Evolutionary conservation across 148 eudicot genomes (phyloP).

Genomic region (Rhododendron ferrugineum): DNA sequence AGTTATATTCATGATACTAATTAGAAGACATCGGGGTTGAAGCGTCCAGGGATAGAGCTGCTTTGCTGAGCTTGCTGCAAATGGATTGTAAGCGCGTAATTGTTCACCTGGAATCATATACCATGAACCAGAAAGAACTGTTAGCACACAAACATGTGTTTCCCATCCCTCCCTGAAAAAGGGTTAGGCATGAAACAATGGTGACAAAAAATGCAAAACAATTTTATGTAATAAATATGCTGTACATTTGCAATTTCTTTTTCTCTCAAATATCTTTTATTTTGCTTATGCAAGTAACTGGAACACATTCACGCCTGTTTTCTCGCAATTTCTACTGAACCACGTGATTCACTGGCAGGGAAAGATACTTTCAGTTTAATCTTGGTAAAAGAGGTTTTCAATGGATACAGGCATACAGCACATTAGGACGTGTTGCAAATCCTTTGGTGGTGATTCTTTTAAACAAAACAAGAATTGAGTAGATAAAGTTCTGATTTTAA

Average conservation of each 20-base stretch:
- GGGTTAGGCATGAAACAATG: not conserved
- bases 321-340: not conserved
- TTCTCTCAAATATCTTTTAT: not conserved
- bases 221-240: not conserved
- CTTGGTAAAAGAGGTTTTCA: not conserved
- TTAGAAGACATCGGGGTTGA: slow-evolving; percentile 62
- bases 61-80: slow-evolving; percentile 64
- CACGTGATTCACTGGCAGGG: not conserved
- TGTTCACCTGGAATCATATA: slow-evolving; percentile 47
- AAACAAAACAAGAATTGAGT: not conserved
- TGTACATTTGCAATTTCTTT: not conserved
- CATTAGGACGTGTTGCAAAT: slow-evolving; percentile 13
- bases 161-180: not conserved
- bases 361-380: not conserved
- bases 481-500: slow-evolving; percentile 11
- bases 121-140: not conserved
- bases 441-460: not conserved
- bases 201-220: not conserved
- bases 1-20: not conserved
- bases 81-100: slow-evolving; percentile 66
- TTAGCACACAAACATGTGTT: not conserved
- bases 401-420: not conserved
- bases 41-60: slow-evolving; percentile 61
- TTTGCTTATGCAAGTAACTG: not conserved
- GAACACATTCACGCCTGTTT: not conserved